Percentiles rank a stretch among this genome's conserved stretches.
Conservation (phyloP, 2,329 filamentous ascomycete species). For the Fusarium sp. region DNA sequence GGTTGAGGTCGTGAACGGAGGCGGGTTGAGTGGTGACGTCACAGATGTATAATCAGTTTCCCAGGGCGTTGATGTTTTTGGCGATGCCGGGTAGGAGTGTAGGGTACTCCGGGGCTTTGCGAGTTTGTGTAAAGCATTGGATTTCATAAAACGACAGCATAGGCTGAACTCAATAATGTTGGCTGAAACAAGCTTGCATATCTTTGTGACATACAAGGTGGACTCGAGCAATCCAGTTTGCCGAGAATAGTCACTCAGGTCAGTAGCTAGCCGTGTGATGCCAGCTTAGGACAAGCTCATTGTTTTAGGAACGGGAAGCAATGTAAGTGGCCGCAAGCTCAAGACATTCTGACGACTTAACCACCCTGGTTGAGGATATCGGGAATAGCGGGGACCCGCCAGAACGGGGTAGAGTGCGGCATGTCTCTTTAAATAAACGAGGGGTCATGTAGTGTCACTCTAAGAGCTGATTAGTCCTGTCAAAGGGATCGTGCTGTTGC, state of each 20-base stretch:
- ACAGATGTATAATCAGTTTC: constrained; percentile 12
- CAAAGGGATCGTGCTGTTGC: constrained; percentile 19
- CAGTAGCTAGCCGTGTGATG: background rate
- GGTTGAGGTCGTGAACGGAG: constrained; percentile 21
- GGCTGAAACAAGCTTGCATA: background rate
- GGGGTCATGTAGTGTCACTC: constrained; percentile 2
- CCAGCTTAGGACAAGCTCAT: background rate
- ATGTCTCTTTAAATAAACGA: constrained; percentile 25
- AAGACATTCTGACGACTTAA: constrained; percentile 10
- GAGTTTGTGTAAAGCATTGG: background rate
- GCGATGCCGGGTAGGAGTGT: background rate
- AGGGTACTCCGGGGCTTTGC: background rate
- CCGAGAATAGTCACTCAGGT: background rate
- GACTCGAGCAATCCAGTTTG: background rate
- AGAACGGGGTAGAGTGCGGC: constrained; percentile 9
- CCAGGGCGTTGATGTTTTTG: background rate
- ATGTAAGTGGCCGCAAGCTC: constrained; percentile 5
- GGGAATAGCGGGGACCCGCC: constrained; percentile 9
- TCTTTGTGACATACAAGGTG: background rate
- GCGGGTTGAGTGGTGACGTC: constrained; percentile 35
- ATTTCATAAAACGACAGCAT: background rate
- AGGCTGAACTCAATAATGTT: background rate
- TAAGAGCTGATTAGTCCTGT: background rate
- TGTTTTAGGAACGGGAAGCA: background rate
- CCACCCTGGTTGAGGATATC: background rate